These are phyloP conservation scores for Melaleuca quinquenervia DNA, from an alignment of 345 rosid genomes.

Conservation along the genomic window DNA sequence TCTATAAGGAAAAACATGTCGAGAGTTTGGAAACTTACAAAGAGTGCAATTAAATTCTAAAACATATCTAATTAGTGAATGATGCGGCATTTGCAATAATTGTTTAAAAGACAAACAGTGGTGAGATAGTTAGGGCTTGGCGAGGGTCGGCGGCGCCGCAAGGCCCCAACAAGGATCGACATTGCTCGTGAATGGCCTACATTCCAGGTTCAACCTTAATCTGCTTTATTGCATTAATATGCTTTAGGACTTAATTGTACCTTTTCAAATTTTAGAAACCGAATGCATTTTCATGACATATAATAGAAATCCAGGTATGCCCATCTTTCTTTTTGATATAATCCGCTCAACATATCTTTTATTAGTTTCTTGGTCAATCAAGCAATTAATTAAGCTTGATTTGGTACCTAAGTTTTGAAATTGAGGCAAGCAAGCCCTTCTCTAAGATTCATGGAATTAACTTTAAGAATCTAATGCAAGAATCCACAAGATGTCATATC, in stretches of 20 bases:
- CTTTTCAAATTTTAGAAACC: neutral
- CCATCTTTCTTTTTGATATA: neutral
- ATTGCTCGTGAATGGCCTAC: neutral
- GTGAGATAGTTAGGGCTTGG: neutral
- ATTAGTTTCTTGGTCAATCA: neutral
- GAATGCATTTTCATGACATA: neutral
- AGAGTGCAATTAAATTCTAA: neutral
- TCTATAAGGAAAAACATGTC: neutral
- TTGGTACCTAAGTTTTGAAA: neutral
- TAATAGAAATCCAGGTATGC: neutral
- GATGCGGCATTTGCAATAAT: neutral
- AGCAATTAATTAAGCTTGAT: neutral
- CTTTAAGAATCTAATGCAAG: neutral
- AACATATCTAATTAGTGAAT: accelerated
- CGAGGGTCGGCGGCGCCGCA: neutral
- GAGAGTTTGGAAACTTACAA: neutral
- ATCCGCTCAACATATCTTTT: neutral
- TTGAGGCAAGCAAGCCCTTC: neutral
- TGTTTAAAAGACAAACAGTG: neutral
- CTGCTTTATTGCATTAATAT: neutral
- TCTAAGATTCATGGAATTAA: neutral
- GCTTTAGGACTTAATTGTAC: too few species aligned
- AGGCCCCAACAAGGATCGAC: neutral
- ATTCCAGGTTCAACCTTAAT: neutral
- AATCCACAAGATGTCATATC: neutral